phyloP scores from a whole-genome alignment of 208 protist species.

The Trypanosomatidae sp. region DNA sequence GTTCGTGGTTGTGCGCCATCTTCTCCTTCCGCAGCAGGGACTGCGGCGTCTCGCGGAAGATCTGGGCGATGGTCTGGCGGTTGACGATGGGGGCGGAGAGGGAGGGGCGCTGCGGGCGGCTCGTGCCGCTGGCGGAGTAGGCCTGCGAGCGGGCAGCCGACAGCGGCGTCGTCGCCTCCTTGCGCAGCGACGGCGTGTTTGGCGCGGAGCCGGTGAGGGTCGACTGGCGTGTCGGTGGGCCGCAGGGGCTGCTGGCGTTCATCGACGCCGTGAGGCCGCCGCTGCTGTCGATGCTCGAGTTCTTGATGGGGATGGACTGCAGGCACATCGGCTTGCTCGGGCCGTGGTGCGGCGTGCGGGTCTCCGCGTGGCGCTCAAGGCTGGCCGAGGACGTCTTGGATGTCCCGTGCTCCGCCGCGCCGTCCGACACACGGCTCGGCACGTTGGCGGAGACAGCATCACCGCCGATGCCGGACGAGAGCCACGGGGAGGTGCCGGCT shows the following conservation, averaged over 20 bases:
- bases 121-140: conserved; percentile 14
- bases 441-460: conserved; percentile 1
- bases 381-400: too few species aligned
- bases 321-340: background rate
- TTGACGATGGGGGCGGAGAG: conserved; percentile 45
- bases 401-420: too few species aligned
- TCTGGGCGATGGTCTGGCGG: conserved; percentile 31
- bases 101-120: conserved; percentile 35
- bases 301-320: conserved; percentile 17
- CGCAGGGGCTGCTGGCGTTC: conserved; percentile 11
- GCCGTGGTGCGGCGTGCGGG: conserved; percentile 9
- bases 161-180: conserved; percentile 21
- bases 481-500: conserved; percentile 10
- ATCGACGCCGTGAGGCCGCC: conserved; percentile 21
- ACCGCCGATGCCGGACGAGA: conserved; percentile 14
- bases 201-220: conserved; percentile 21
- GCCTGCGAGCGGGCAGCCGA: conserved; percentile 20
- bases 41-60: conserved; percentile 62
- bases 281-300: conserved; percentile 21
- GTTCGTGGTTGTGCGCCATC: conserved; percentile 31
- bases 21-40: conserved; percentile 32
- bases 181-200: conserved; percentile 26
- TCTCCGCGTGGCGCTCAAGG: too few species aligned
- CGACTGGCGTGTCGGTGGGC: conserved; percentile 8
- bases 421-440: too few species aligned